phyloP scores from a whole-genome alignment of 1,284 basidiomycete species.

The Fomitopsis pinicola region DNA sequence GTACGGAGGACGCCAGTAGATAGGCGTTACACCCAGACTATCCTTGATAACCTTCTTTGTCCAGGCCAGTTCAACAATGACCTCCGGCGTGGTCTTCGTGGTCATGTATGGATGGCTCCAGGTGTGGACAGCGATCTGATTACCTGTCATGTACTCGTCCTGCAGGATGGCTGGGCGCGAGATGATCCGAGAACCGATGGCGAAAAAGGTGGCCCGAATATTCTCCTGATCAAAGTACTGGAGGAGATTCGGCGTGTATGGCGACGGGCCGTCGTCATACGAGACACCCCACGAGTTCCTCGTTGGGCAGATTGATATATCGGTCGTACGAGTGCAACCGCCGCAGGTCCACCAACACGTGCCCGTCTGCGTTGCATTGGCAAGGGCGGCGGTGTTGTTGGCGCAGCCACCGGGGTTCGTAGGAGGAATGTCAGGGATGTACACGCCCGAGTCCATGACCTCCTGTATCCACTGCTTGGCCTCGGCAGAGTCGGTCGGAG shows the following conservation, averaged over 20 bases:
- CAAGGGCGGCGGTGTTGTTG: conserved; percentile 54
- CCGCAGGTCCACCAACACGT: conserved; percentile 89
- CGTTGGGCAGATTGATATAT: conserved; percentile 71
- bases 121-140: conserved; percentile 69
- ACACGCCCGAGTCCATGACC: conserved; percentile 48
- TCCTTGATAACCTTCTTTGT: conserved; percentile 82
- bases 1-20: conserved; percentile 62
- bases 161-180: conserved; percentile 61
- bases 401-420: conserved; percentile 59
- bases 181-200: conserved; percentile 76
- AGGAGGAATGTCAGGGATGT: conserved; percentile 49
- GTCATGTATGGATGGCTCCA: conserved; percentile 70
- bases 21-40: conserved; percentile 66
- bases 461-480: conserved; percentile 74
- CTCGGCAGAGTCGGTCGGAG: conserved; percentile 62
- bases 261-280: conserved; percentile 78
- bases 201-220: conserved; percentile 84
- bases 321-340: conserved; percentile 64
- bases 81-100: conserved; percentile 74
- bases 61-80: conserved; percentile 89
- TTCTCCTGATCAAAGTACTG: conserved; percentile 62
- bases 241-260: conserved; percentile 75
- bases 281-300: conserved; percentile 69
- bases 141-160: conserved; percentile 66
- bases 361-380: conserved; percentile 31